Evolutionary conservation across 1,284 basidiomycete species (phyloP).

Genomic region (Tetrapyrgos nigripes): DNA sequence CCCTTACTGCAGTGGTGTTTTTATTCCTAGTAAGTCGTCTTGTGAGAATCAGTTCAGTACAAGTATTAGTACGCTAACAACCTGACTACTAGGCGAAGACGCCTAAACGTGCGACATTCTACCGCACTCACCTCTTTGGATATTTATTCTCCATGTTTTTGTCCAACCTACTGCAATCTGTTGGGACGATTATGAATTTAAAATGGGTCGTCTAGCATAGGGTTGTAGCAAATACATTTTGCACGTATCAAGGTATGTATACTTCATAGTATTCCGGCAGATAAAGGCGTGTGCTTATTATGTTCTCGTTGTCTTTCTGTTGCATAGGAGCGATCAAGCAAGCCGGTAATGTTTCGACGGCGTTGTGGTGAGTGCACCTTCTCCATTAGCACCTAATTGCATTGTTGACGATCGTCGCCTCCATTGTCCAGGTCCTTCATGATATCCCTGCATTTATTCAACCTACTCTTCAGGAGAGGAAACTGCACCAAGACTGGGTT

Average conservation of each 20-base stretch:
- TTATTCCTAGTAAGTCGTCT: no score
- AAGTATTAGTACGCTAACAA: neutral
- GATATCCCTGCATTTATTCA: slow-evolving; percentile 48
- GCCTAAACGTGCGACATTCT: slow-evolving; percentile 2
- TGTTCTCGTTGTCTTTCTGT: neutral
- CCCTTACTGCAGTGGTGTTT: slow-evolving; percentile 10
- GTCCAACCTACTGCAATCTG: slow-evolving; percentile 11
- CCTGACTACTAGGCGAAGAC: neutral
- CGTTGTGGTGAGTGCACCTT: slow-evolving; percentile 33
- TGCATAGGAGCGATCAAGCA: slow-evolving; percentile 14
- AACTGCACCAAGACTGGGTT: neutral
- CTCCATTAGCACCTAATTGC: neutral
- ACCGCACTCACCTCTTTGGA: slow-evolving; percentile 13
- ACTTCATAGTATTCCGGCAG: neutral
- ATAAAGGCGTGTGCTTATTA: neutral
- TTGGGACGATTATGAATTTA: slow-evolving; percentile 12
- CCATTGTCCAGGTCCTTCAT: slow-evolving; percentile 40
- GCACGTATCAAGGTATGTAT: slow-evolving; percentile 8
- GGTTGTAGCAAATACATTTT: neutral
- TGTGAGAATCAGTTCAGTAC: neutral
- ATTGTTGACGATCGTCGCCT: neutral
- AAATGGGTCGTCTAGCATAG: slow-evolving; percentile 9
- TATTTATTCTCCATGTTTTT: slow-evolving; percentile 15
- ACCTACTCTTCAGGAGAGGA: slow-evolving; percentile 18
- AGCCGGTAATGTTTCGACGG: slow-evolving; percentile 41